Evolutionary conservation across 192 early-diverging fungal genomes (phyloP).

Genomic region (Linnemannia hyalina): DNA sequence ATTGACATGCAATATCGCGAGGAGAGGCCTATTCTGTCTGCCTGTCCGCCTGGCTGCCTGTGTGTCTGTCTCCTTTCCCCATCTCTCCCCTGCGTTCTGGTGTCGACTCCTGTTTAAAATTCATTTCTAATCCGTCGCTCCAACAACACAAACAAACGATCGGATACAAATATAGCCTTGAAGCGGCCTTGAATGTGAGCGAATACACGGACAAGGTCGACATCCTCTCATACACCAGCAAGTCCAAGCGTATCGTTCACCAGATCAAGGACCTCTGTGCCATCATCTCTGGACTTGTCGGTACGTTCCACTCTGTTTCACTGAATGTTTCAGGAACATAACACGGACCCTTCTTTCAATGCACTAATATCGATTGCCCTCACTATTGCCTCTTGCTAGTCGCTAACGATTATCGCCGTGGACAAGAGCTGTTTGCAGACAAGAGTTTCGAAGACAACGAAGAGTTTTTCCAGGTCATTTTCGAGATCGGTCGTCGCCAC

Average conservation of each 20-base stretch:
- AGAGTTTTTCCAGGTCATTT: conserved; percentile 82
- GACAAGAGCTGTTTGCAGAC: conserved; percentile 82
- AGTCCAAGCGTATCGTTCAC: conserved; percentile 88
- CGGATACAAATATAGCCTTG: conserved; percentile 65
- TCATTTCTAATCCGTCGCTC: background rate
- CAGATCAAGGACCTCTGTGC: conserved; percentile 98
- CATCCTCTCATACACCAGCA: conserved; percentile 81
- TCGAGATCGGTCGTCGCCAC: conserved; percentile 80
- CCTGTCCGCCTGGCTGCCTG: background rate
- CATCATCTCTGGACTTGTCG: conserved; percentile 91
- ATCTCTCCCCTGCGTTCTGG: background rate
- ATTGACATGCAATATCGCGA: background rate
- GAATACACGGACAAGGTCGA: conserved; percentile 75
- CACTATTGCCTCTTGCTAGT: conserved; percentile 21
- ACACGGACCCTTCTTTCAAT: background rate
- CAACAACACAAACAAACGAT: conserved; percentile 7
- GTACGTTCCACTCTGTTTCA: conserved; percentile 45
- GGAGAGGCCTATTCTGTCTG: background rate
- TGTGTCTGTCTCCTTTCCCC: conserved; percentile 5
- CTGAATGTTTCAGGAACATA: background rate
- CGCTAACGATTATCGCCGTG: conserved; percentile 84
- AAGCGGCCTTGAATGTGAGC: conserved; percentile 88
- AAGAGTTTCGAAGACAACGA: conserved; percentile 77
- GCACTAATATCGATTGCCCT: background rate
- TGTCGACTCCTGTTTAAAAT: conserved; percentile 3